phyloP scores from a whole-genome alignment of 495 filamentous ascomycete species.

The Tuber magnatum region DNA sequence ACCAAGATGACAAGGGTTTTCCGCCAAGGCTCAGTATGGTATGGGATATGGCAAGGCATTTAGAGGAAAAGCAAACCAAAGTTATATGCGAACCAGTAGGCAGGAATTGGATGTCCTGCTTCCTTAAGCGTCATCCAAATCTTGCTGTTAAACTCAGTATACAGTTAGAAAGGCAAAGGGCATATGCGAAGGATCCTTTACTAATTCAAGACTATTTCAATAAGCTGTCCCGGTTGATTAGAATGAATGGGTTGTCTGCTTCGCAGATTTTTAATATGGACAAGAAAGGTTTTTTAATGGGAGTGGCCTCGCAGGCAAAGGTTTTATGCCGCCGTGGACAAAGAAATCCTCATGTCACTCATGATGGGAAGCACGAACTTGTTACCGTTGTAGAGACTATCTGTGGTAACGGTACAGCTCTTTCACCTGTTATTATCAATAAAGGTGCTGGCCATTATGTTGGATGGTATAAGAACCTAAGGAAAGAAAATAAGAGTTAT shows the following conservation, averaged over 20 bases:
- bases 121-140: slow-evolving; percentile 10
- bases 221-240: slow-evolving; percentile 6
- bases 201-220: slow-evolving; percentile 6
- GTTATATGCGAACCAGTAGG: too few relatives aligned
- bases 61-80: too few relatives aligned
- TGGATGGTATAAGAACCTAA: slow-evolving; percentile 4
- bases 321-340: background rate
- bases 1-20: slow-evolving; percentile 1
- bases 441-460: slow-evolving; percentile 11
- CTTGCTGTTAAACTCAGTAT: slow-evolving; percentile 7
- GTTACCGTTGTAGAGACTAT: slow-evolving; percentile 17
- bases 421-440: slow-evolving; percentile 9
- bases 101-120: slow-evolving; percentile 6
- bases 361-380: slow-evolving; percentile 13
- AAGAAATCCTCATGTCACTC: slow-evolving; percentile 7
- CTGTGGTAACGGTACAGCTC: slow-evolving; percentile 5
- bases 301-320: slow-evolving; percentile 1
- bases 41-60: too few relatives aligned
- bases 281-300: slow-evolving; percentile 10
- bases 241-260: background rate
- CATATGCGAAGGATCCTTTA: slow-evolving; percentile 3
- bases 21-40: too few relatives aligned
- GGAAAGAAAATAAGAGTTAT: background rate
- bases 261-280: slow-evolving; percentile 11
- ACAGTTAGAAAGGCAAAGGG: slow-evolving; percentile 10